Conservation (phyloP, 805 yeast species). For the Saturnispora sanitii region DNA sequence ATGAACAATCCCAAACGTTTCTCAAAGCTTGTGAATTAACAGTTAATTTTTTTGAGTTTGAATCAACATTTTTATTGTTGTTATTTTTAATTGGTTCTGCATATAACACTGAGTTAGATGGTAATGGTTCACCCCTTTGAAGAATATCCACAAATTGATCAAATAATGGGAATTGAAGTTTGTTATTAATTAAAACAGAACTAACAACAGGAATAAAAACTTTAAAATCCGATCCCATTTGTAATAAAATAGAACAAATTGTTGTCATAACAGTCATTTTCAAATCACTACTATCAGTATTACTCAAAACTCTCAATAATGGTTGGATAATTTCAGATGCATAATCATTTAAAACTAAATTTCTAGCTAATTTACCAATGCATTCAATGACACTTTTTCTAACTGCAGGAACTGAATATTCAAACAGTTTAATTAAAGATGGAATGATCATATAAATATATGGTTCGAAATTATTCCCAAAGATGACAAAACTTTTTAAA, state of each 20-base stretch:
- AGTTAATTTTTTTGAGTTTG: constrained; percentile 67
- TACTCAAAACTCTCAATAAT: constrained; percentile 52
- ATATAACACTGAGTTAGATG: constrained; percentile 62
- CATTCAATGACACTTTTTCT: constrained; percentile 71
- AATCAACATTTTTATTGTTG: constrained; percentile 53
- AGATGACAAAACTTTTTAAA: constrained; percentile 70
- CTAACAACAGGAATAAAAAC: constrained; percentile 81
- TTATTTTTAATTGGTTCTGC: constrained; percentile 36
- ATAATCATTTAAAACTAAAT: constrained; percentile 71
- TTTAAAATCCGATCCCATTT: constrained; percentile 72
- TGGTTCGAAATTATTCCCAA: constrained; percentile 84
- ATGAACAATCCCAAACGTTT: constrained; percentile 86
- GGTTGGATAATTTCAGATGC: constrained; percentile 88
- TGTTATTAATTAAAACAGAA: constrained; percentile 50
- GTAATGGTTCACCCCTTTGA: constrained; percentile 76
- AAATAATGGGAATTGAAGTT: constrained; percentile 61
- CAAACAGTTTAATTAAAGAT: constrained; percentile 70
- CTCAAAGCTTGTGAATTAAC: constrained; percentile 55
- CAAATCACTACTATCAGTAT: constrained; percentile 40
- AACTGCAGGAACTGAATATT: constrained; percentile 51
- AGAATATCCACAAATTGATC: constrained; percentile 75
- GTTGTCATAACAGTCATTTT: constrained; percentile 65
- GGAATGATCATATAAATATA: constrained; percentile 84
- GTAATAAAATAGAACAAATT: constrained; percentile 63
- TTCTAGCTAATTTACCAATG: constrained; percentile 69